These are phyloP conservation scores for Hypoxylon sp. DNA, from an alignment of 2,329 filamentous ascomycete genomes.

Conservation along the genomic window DNA sequence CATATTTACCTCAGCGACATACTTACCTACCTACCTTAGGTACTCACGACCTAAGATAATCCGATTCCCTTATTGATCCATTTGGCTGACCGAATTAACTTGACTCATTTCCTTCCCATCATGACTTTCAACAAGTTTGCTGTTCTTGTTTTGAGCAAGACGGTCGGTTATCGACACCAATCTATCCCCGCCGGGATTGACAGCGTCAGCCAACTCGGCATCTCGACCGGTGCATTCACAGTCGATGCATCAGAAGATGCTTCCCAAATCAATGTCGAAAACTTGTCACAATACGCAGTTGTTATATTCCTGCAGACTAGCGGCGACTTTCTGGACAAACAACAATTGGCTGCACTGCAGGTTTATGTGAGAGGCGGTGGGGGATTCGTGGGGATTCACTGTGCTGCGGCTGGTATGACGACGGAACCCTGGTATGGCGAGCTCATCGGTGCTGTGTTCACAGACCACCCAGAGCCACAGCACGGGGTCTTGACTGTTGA, in stretches of 20 bases:
- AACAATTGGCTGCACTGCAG: slow-evolving; percentile 56
- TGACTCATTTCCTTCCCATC: neutral
- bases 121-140: slow-evolving; percentile 43
- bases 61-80: neutral
- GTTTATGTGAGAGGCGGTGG: slow-evolving; percentile 55
- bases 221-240: slow-evolving; percentile 49
- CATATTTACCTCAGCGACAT: neutral
- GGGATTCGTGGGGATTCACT: slow-evolving; percentile 61
- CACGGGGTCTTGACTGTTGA: slow-evolving; percentile 53
- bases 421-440: slow-evolving; percentile 57
- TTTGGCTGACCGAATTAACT: neutral
- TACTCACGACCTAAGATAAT: neutral
- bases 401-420: slow-evolving; percentile 56
- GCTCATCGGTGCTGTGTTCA: slow-evolving; percentile 59
- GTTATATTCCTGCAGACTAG: slow-evolving; percentile 59
- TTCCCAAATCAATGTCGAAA: slow-evolving; percentile 51
- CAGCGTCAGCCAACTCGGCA: slow-evolving; percentile 53
- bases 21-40: no score
- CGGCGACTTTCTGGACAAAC: slow-evolving; percentile 56
- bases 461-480: slow-evolving; percentile 58
- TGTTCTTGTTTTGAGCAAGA: slow-evolving; percentile 60
- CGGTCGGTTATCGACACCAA: slow-evolving; percentile 57
- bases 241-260: slow-evolving; percentile 58
- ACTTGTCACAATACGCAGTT: slow-evolving; percentile 55
- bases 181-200: slow-evolving; percentile 58